Percentiles rank a stretch among this genome's conserved stretches.
Evolutionary conservation across 495 filamentous ascomycete species (phyloP).

Genomic region (Tuber indicum): DNA sequence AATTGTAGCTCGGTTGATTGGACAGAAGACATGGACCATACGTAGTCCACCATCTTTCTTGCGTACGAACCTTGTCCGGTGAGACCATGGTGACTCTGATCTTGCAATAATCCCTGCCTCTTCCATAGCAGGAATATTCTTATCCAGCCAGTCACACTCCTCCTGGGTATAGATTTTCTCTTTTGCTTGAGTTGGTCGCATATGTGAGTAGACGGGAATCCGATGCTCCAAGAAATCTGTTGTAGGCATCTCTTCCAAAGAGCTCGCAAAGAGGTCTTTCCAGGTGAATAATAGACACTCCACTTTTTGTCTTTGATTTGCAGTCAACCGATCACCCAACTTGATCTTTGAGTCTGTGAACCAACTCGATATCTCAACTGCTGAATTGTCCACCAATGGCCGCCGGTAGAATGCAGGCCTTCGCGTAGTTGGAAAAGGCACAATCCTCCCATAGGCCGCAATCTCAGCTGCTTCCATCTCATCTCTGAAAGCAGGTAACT

Average conservation of each 20-base stretch:
- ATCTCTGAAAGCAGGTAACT: too few species aligned
- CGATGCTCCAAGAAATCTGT: neutral
- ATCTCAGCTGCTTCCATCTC: too few species aligned
- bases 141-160: neutral
- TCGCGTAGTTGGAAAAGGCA: neutral
- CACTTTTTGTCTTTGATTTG: neutral
- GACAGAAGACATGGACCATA: conserved; percentile 10
- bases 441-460: too few species aligned
- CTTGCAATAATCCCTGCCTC: conserved; percentile 10
- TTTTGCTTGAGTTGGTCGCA: neutral
- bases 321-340: neutral
- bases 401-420: neutral
- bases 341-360: neutral
- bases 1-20: neutral
- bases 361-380: neutral
- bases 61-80: conserved; percentile 4
- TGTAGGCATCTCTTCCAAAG: neutral
- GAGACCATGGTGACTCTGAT: conserved; percentile 7
- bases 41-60: neutral
- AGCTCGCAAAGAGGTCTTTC: conserved; percentile 4
- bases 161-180: neutral
- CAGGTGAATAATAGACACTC: conserved; percentile 3
- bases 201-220: neutral
- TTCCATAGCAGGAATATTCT: neutral
- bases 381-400: neutral